These are phyloP conservation scores for Saccharomycopsis capsularis DNA, from an alignment of 805 yeast species.

Conservation along the genomic window DNA sequence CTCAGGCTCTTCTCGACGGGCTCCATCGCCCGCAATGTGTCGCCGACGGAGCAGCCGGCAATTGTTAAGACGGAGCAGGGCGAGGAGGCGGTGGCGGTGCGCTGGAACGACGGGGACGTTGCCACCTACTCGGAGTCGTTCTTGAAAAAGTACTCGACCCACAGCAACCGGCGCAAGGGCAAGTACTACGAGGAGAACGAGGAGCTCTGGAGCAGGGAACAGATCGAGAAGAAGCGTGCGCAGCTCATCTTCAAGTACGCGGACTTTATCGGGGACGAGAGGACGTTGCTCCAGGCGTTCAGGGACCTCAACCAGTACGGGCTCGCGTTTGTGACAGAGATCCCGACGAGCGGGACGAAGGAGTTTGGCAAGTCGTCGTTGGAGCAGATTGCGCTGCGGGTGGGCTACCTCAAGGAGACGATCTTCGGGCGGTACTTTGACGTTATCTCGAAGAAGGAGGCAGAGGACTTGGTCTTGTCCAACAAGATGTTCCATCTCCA, in stretches of 20 bases:
- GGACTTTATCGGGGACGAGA: slow-evolving; percentile 12
- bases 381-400: slow-evolving; percentile 42
- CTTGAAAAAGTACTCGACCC: slow-evolving; percentile 37
- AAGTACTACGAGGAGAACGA: slow-evolving; percentile 18
- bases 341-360: slow-evolving; percentile 20
- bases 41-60: slow-evolving; percentile 28
- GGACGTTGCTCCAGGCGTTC: slow-evolving; percentile 12
- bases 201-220: slow-evolving; percentile 12
- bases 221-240: neutral
- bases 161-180: slow-evolving; percentile 27
- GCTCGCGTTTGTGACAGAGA: slow-evolving; percentile 12
- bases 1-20: slow-evolving; percentile 63
- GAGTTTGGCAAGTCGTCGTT: slow-evolving; percentile 26
- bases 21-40: slow-evolving; percentile 30
- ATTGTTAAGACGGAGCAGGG: neutral
- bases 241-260: slow-evolving; percentile 1
- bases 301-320: slow-evolving; percentile 17
- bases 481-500: slow-evolving; percentile 60
- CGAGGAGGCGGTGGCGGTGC: slow-evolving; percentile 33
- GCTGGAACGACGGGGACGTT: slow-evolving; percentile 42
- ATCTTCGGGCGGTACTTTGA: slow-evolving; percentile 69
- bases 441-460: slow-evolving; percentile 45
- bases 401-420: slow-evolving; percentile 65
- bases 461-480: slow-evolving; percentile 68
- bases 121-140: slow-evolving; percentile 40